Evolutionary conservation across 208 protist genomes (phyloP), one percentile per base, ranked within the genome.

Genomic region (Acanthamoeba polyphaga): DNA sequence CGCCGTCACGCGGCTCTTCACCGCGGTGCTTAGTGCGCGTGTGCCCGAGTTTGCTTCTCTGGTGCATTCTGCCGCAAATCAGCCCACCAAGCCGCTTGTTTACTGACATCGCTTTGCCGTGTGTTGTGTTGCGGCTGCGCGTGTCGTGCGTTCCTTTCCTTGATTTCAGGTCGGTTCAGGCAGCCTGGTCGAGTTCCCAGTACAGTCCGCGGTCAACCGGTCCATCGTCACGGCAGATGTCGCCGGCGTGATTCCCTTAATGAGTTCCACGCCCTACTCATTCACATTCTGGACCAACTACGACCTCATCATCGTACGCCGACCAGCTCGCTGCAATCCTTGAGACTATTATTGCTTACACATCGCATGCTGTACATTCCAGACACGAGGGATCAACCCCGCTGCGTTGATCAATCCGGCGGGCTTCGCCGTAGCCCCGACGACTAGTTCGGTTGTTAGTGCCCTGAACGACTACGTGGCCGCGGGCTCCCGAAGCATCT

Each of bases 211-310:
- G 22, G 27, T 15, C 43, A 85, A 85, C 43, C 13, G 76, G 24
- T 85, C 76, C 27, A 78, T 78, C 70, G 46, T 85, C 27, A 34
- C 76, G 34, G 43, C 32, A 1, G 76, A 49, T 6, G 12, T 29
- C 22, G 17, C 6, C 34, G 76, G 34, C 1, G 24, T 85, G 43
- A 85, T 85, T 6, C 22, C 43, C 12, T 12, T 27, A 12, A 8
- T 51, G 13, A 22, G 76, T 43, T 17, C 13, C 8, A 85, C 76
- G 46, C 76, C 76, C 15, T 85, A 85, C 76, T 60, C 76, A 6
- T 58, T 85, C 76, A 19, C 76, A 15, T 85, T 85, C n/a, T 85
- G 76, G 76, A 60, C 17, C 76, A 15, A 22, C 76, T 85, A 85
- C 76, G 76, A 85, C 29, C 22, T 85, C 46, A 85, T 85, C 13